phyloP scores from a whole-genome alignment of 148 eudicot species.

The Gaultheria prostrata region DNA sequence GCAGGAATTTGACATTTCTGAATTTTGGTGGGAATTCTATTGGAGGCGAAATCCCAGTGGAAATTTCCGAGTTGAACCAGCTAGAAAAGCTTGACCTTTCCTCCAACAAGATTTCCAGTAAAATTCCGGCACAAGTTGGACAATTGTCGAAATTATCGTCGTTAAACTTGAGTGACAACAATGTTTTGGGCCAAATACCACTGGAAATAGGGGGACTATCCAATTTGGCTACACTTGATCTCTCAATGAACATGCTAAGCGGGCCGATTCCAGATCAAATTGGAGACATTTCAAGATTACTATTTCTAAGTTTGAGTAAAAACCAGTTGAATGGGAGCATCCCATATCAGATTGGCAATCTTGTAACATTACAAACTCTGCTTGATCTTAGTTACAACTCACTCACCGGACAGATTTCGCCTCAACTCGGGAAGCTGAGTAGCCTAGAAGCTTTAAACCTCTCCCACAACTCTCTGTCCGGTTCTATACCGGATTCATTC shows the following conservation, averaged over 20 bases:
- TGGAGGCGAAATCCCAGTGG: slow-evolving; percentile 6
- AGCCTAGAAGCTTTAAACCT: slow-evolving; percentile 26
- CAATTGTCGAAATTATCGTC: neutral
- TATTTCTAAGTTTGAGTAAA: slow-evolving; percentile 25
- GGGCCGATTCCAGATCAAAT: slow-evolving; percentile 26
- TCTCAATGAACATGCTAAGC: slow-evolving; percentile 21
- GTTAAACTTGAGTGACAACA: slow-evolving; percentile 18
- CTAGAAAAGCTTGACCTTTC: slow-evolving; percentile 9
- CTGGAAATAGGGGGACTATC: slow-evolving; percentile 1
- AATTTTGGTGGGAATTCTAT: neutral
- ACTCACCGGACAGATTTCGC: slow-evolving; percentile 15
- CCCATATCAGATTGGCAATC: slow-evolving; percentile 20
- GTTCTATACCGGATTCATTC: slow-evolving; percentile 25
- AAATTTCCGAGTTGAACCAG: neutral
- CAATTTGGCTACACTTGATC: slow-evolving; percentile 5
- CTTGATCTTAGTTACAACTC: slow-evolving; percentile 33
- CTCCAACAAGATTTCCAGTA: neutral
- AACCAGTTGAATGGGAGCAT: slow-evolving; percentile 17
- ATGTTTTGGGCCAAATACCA: slow-evolving; percentile 18
- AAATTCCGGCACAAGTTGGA: neutral
- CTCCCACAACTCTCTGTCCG: slow-evolving; percentile 29
- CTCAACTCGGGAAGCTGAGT: slow-evolving; percentile 11
- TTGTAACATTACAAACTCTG: slow-evolving; percentile 13
- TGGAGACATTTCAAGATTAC: slow-evolving; percentile 9
- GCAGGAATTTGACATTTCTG: neutral